Evolutionary conservation across 345 rosid genomes (phyloP).

Genomic region (Kandelia obovata): DNA sequence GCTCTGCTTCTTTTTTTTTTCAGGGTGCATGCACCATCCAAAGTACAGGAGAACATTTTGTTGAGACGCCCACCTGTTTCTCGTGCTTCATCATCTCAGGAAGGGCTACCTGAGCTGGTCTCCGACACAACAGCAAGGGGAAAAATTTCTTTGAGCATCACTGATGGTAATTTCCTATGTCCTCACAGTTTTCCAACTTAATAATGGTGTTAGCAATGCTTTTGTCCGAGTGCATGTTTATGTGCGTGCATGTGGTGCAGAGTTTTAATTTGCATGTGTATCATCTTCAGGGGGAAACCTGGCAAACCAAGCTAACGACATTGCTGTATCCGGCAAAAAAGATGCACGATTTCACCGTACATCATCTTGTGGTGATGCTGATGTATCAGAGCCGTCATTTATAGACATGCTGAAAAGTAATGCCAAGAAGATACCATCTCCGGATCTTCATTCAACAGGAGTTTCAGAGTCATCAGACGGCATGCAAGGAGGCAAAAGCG

Average conservation of each 20-base stretch:
- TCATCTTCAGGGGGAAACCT: constrained; percentile 17
- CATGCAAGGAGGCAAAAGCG: constrained; percentile 28
- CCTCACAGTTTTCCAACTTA: background rate
- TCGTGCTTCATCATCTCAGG: constrained; percentile 46
- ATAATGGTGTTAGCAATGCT: background rate
- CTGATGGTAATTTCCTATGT: constrained; percentile 9
- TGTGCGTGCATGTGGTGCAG: background rate
- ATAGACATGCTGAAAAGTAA: constrained; percentile 66
- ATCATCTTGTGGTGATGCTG: constrained; percentile 48
- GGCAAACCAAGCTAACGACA: constrained; percentile 14
- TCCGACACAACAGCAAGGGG: constrained; percentile 36
- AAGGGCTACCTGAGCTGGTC: constrained; percentile 39
- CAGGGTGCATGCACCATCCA: constrained; percentile 38
- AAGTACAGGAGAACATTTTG: constrained; percentile 43
- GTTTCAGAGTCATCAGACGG: constrained; percentile 25
- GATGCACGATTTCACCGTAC: constrained; percentile 47
- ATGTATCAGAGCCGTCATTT: constrained; percentile 61
- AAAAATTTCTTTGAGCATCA: constrained; percentile 29
- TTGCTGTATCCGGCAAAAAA: constrained; percentile 35
- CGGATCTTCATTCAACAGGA: constrained; percentile 13
- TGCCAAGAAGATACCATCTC: constrained; percentile 18
- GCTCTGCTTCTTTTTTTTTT: background rate
- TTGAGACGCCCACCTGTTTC: constrained; percentile 39
- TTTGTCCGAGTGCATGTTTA: background rate
- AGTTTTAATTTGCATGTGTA: too few relatives aligned